Base-by-base conservation (phyloP, 1,284 basidiomycete species). In the Melampsora abietis-canadensis region DNA sequence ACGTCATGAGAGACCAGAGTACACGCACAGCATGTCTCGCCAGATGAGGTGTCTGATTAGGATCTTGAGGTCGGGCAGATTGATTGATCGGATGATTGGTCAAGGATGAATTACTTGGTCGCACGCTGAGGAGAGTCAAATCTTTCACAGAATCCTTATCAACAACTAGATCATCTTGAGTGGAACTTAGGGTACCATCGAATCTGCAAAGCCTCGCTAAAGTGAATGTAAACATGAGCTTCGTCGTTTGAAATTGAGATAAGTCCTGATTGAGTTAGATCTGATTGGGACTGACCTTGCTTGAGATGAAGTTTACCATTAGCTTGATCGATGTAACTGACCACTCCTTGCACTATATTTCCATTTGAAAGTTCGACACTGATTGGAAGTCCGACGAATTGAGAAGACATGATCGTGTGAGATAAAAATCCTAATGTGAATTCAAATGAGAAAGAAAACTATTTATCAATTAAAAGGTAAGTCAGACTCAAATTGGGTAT, bases 101-200 rank as follows among this genome's bases (percentile, higher is more conserved):
- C 17, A 37, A n/a, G 40, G 27, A 19, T 54, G 66, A 27, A 51
- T 31, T 30, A 37, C 21, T 40, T 64, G 66, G 54, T 37, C 27
- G 51, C 24, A 57, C 60, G 37, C 66, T 68, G 51, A 68, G 66
- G 3, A 70, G 46, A 24, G 59, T 70, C 8, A 70, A 31, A 51
- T 70, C 68, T 51, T 70, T 70, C 21, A 70, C 68, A 24, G 57
- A 70, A n/a, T 70, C 68, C 30, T 70, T 70, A 47, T 70, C 68
- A 27, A 70, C 57, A 3, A 63, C 46, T 21, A 70, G 60, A 40
- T 47, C 62, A 24, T 59, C 57, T 48, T 70, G 24, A 17, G 62
- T 47, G 44, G 54, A 57, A 12, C 59, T 62, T n/a, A 70, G 51
- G 14, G 68, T 47, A 15, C 68, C 68, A 70, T 70, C 68, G 47